Evolutionary conservation across 768 basidiomycete genomes (phyloP), one percentile per base, ranked within the genome.

Genomic region (Suillus occidentalis): DNA sequence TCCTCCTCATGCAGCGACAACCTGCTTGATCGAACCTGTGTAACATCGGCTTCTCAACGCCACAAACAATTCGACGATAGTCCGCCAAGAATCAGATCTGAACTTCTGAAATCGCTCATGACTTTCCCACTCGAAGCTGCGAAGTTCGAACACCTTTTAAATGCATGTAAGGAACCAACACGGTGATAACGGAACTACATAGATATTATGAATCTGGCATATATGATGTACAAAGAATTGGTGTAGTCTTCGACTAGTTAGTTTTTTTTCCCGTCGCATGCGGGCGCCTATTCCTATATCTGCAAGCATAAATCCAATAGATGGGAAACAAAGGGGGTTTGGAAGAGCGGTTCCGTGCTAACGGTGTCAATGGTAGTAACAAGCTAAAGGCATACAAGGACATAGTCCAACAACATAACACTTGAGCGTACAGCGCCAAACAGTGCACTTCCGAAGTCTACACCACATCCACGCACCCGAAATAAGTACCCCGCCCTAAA

Each of bases 311-410:
- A 63, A 55, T 57, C 58, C n/a, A 61, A 40, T 45, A 66, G 50
- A 65, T 62, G 37, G 40, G 31, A 42, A 49, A 31, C 37, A 66
- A 55, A 39, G 34, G 28, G 31, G 25, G 22, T 43, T 65, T 28
- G 67, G 67, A 64, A 69, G 64, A 53, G 20, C 22, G 37, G 56
- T 62, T 34, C 64, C 53, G 28, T 36, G 60, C 43, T 61, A 55
- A 59, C 43, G 53, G 59, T 66, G 60, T 50, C 49, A 55, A 62
- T 40, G 56, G 45, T 61, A 60, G 70, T 62, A 72, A 72, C 67
- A 68, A 66, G 69, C 68, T 74, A 75, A 66, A 73, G 60, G 67
- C 68, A 75, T 73, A 76, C 72, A 75, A 43, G 45, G 62, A 67
- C 64, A 69, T n/a, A 39, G 65, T 67, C 70, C 68, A 63, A 69